A percentile compares a stretch with the other conserved stretches of the same genome.
phyloP scores from a whole-genome alignment of 2,329 filamentous ascomycete species.

The Botryotinia globosa region DNA sequence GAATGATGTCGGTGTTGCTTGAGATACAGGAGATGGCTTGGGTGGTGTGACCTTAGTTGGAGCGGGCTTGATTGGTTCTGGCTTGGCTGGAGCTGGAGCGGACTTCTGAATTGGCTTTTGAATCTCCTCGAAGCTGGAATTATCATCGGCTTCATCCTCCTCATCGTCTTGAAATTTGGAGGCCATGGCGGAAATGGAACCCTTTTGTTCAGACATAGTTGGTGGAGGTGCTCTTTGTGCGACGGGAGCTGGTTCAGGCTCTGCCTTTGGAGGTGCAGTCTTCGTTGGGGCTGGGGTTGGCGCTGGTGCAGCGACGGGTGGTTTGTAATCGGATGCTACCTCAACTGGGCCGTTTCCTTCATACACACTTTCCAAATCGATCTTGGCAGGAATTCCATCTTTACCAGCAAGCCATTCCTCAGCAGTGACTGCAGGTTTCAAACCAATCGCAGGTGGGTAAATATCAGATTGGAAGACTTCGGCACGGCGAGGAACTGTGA shows the following conservation, averaged over 20 bases:
- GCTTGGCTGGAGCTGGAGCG: constrained; percentile 41
- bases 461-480: constrained; percentile 98
- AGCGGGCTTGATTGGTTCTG: constrained; percentile 44
- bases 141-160: constrained; percentile 54
- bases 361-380: constrained; percentile 89
- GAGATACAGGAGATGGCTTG: constrained; percentile 37
- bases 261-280: constrained; percentile 48
- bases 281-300: constrained; percentile 46
- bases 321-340: constrained; percentile 66
- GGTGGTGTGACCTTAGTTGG: constrained; percentile 38
- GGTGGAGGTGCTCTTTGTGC: constrained; percentile 54
- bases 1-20: constrained; percentile 27
- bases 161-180: constrained; percentile 79
- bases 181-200: constrained; percentile 80
- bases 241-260: constrained; percentile 49
- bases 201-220: constrained; percentile 79
- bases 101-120: constrained; percentile 67
- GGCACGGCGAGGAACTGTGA: constrained; percentile 89
- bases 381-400: constrained; percentile 80
- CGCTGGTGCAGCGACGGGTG: constrained; percentile 46
- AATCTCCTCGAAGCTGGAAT: constrained; percentile 84
- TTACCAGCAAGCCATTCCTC: constrained; percentile 86
- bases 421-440: constrained; percentile 75
- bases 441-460: constrained; percentile 79
- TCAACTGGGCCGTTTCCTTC: constrained; percentile 79